phyloP scores from a whole-genome alignment of 176 grass and related monocot species.

The Themeda triandra region DNA sequence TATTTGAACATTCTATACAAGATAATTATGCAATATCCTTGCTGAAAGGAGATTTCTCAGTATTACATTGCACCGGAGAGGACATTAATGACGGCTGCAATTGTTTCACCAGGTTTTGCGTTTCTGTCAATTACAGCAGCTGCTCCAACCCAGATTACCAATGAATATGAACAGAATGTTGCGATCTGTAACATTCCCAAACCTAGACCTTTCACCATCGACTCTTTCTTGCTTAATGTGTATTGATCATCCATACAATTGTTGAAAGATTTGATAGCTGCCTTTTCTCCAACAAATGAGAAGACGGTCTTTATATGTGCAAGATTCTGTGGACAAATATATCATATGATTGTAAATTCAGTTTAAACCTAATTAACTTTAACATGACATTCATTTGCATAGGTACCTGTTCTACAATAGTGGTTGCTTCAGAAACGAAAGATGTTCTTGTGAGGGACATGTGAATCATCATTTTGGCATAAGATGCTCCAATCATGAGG shows the following conservation, averaged over 20 bases:
- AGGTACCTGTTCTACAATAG: conserved; percentile 64
- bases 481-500: conserved; percentile 51
- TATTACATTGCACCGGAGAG: conserved; percentile 69
- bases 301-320: conserved; percentile 61
- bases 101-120: conserved; percentile 46
- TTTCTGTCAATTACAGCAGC: conserved; percentile 30
- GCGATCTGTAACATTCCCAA: conserved; percentile 51
- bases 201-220: conserved; percentile 51
- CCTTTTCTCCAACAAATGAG: conserved; percentile 63
- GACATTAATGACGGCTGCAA: conserved; percentile 62
- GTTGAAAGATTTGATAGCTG: conserved; percentile 38
- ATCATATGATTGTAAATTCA: not conserved
- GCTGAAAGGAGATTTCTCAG: conserved; percentile 9
- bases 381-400: not conserved
- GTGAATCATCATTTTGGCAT: conserved; percentile 33
- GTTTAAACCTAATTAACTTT: not conserved
- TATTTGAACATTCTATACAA: not conserved
- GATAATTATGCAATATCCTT: conserved; percentile 13
- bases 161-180: conserved; percentile 62
- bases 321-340: conserved; percentile 38
- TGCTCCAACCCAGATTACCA: conserved; percentile 59
- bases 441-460: conserved; percentile 30
- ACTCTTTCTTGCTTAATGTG: conserved; percentile 53
- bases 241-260: conserved; percentile 50
- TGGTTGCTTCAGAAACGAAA: conserved; percentile 47